phyloP scores from a whole-genome alignment of 108 stramenopile genomes.

The Nitzschia putrida region DNA sequence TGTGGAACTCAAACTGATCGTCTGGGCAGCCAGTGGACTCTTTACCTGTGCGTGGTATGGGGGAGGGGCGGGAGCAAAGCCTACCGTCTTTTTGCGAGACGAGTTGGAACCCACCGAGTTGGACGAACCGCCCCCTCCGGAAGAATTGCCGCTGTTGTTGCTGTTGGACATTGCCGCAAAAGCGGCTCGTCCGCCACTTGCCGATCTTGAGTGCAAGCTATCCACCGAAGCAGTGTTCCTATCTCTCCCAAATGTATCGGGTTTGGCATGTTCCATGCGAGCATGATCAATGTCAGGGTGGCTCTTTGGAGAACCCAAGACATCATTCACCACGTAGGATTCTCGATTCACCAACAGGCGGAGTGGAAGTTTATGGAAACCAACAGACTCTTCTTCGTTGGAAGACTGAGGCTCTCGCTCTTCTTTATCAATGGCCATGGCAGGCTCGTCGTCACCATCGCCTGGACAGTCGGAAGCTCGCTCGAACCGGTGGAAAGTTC shows the following conservation, averaged over 20 bases:
- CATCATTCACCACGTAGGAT: slow-evolving; percentile 73
- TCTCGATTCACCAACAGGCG: slow-evolving; percentile 61
- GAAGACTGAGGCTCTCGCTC: background rate
- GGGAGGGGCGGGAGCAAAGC: slow-evolving; percentile 69
- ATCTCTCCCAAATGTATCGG: background rate
- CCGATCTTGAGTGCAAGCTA: slow-evolving; percentile 20
- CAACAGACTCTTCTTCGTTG: background rate
- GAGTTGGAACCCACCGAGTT: background rate
- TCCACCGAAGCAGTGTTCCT: slow-evolving; percentile 15
- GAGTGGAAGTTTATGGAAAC: slow-evolving; percentile 58
- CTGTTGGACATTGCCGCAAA: background rate
- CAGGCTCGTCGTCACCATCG: slow-evolving; percentile 24
- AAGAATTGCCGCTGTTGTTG: background rate
- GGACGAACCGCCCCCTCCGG: slow-evolving; percentile 3
- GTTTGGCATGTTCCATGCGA: slow-evolving; percentile 31
- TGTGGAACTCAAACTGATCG: slow-evolving; percentile 73
- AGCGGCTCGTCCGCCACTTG: slow-evolving; percentile 16
- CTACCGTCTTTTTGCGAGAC: slow-evolving; percentile 67
- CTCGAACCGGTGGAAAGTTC: slow-evolving; percentile 75
- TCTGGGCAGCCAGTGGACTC: slow-evolving; percentile 26
- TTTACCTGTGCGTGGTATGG: slow-evolving; percentile 29
- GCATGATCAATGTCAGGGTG: slow-evolving; percentile 77
- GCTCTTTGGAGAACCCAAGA: slow-evolving; percentile 55
- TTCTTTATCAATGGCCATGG: background rate
- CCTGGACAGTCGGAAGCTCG: slow-evolving; percentile 44